Evolutionary conservation across 2,329 filamentous ascomycete genomes (phyloP), one percentile per base, ranked within the genome.

Genomic region (Aspergillus bombycis): DNA sequence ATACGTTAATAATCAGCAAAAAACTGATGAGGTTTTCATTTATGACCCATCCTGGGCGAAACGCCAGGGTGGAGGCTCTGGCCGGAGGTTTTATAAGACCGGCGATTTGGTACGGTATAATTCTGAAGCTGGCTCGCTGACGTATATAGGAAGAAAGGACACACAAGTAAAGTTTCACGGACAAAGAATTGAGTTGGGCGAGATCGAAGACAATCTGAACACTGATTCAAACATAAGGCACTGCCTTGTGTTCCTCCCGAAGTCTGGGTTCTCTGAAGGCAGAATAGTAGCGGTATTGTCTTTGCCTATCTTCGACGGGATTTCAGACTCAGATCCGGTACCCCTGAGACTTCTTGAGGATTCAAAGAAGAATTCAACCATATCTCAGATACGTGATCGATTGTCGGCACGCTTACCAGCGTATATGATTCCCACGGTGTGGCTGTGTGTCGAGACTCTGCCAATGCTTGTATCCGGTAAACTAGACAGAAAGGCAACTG

Each of bases 121-220:
- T 50, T 75, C 74, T 0, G 73, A 77, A 28, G 62, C 66, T 45
- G 77, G 77, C 30, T 72, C 76, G 3, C 65, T 79, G n/a, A 74
- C 71, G 14, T 79, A 77, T 64, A 63, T 89, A 45, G 88, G 88
- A 19, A 82, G 89, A 56, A 89, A 88, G 67, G 89, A 91, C 69
- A 84, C 84, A n/a, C 88, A 89, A 73, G 85, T 90, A 60, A 91
- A 92, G 75, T 77, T 91, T 32, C 81, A 84, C 12, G 91, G 91
- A 30, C 89, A 86, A 67, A 80, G 89, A 60, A 84, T 90, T 58
- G 91, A 89, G 75, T 80, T 88, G 57, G 82, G 79, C 12, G 84
- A 82, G 71, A 83, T 83, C 59, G 85, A 80, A 71, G 78, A 77
- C 65, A 79, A 75, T 38, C 65, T 79, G 14, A 72, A 63, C 32